Conservation (phyloP, 306 rosid species). For the Vachellia pachyceras region DNA sequence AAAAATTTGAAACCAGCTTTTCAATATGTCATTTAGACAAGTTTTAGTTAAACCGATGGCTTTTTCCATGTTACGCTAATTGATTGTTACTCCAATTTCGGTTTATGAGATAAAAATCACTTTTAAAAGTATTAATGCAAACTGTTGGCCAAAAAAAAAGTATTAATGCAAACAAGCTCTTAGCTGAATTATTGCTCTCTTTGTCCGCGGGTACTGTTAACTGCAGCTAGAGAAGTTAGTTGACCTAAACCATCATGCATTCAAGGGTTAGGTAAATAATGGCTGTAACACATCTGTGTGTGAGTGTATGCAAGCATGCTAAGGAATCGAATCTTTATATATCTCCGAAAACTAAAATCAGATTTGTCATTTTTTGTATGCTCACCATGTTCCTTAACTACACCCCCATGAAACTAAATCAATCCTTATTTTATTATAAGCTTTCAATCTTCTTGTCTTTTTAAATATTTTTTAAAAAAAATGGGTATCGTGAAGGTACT, state of each 20-base stretch:
- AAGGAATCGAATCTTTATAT: slow-evolving; percentile 57
- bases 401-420: not conserved
- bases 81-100: no score
- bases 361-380: not conserved
- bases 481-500: not conserved
- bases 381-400: not conserved
- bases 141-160: no score
- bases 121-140: no score
- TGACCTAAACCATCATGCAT: slow-evolving; percentile 52
- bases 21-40: no score
- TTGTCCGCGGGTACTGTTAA: not conserved
- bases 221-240: slow-evolving; percentile 41
- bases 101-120: no score
- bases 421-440: not conserved
- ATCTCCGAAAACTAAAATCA: not conserved
- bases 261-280: slow-evolving; percentile 51
- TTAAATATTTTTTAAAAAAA: not conserved
- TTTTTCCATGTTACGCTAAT: no score
- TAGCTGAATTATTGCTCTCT: not conserved
- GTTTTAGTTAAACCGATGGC: no score
- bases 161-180: not conserved
- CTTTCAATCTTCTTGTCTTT: not conserved
- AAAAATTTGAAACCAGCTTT: no score
- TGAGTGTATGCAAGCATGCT: not conserved
- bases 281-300: not conserved